Evolutionary conservation across 108 stramenopile species (phyloP), one percentile per base, ranked within the genome.

Genomic region (Skeletonema tropicum): DNA sequence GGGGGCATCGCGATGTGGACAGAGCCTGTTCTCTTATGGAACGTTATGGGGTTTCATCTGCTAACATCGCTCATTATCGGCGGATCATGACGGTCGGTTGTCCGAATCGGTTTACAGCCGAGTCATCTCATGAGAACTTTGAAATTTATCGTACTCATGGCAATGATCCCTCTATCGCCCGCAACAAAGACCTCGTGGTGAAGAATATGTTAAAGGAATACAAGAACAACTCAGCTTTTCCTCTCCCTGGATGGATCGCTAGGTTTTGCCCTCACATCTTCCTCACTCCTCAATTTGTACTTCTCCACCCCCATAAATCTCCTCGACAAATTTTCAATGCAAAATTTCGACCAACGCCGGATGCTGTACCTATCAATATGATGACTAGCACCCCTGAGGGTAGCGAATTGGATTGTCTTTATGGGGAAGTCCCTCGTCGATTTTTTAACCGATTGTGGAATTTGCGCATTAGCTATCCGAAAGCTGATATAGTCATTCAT

Each of bases 321-420:
- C 46, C 46, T 0, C 46, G 46, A 3, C 36, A 39, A 0, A 36
- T 19, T 2, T 64, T 64, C 45, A 23, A 64, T 8, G 64, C 46
- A 0, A 10, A 5, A n/a, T 39, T 32, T 4, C 33, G 63, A 13
- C 63, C 15, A 8, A n/a, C n/a, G n/a, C n/a, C n/a, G n/a, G n/a
- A n/a, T n/a, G n/a, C n/a, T n/a, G n/a, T n/a, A n/a, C n/a, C n/a
- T n/a, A n/a, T n/a, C n/a, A 61, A 71, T 17, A 60, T 46, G 25
- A 71, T 71, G 70, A 71, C 70, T 4, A 60, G 38, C 25, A 71
- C 70, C 1, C 41, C 48, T 13, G 5, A 23, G 6, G 60, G 70
- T 6, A 57, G 19, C 6, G 60, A 71, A 32, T 25, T 71, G 25
- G 19, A 39, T 4, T 61, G 70, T 26, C 25, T 11, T 2, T 71